Conservation (phyloP, 148 eudicot species). For the Hydrangea macrophylla region DNA sequence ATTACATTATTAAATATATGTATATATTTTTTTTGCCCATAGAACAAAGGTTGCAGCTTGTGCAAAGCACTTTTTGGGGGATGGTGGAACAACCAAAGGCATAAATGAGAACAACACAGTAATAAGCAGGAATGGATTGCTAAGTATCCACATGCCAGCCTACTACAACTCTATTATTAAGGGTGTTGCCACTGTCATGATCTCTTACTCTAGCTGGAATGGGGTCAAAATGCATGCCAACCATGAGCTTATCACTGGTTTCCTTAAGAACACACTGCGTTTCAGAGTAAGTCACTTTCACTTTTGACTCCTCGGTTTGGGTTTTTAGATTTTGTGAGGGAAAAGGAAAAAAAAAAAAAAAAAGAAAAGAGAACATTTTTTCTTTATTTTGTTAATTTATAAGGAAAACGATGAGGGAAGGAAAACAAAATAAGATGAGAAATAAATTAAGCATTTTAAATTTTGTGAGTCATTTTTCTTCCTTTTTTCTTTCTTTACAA, state of each 20-base stretch:
- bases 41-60: conserved; percentile 64
- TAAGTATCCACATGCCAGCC: conserved; percentile 77
- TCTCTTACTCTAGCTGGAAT: conserved; percentile 80
- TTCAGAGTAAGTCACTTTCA: conserved; percentile 59
- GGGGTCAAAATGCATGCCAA: conserved; percentile 63
- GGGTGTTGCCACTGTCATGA: conserved; percentile 73
- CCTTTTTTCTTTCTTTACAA: no score
- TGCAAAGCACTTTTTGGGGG: conserved; percentile 81
- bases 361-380: no score
- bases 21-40: neutral
- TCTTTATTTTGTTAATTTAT: no score
- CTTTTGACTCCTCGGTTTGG: no score
- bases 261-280: conserved; percentile 45
- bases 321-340: no score
- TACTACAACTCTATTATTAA: conserved; percentile 52
- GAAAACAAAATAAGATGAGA: no score
- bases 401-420: no score
- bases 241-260: conserved; percentile 49
- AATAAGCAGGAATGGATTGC: conserved; percentile 47
- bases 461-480: no score
- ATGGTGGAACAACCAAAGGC: conserved; percentile 67
- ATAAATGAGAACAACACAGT: conserved; percentile 75
- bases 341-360: no score
- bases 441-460: no score
- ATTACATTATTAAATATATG: no score